Base-by-base conservation (phyloP, 148 eudicot species). In the Chenopodium formosanum region DNA sequence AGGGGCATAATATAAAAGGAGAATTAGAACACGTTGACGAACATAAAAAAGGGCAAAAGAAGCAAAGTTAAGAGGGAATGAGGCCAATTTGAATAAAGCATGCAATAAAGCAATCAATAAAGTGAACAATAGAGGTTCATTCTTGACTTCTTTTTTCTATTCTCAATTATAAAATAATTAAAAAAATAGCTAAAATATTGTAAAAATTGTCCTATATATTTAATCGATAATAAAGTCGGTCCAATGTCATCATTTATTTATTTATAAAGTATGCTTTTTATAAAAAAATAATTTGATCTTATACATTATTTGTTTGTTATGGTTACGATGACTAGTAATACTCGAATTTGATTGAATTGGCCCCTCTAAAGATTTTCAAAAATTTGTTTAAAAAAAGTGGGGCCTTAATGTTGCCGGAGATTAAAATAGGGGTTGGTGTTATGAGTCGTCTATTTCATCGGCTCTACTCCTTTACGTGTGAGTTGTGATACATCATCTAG, bases 301-400 rank as follows among this genome's bases (percentile, higher is more conserved):
- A 13, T 14, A 14, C 20, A 56, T 14, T 14, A 19, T 56, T 2
- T 56, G 16, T 56, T 11, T 17, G 22, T 19, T 56, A 56, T 56
- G 62, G 62, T 52, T 52, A 52, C 16, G 0, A 50, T 58, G 73
- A 40, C 17, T 22, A 19, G 78, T 76, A 76, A 16, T 60, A 48
- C 8, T 53, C 44, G 1, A 60, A 10, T 58, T 58, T 20, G 19
- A 34, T 22, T 62, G 32, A 22, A 76, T 25, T 11, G 79, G 79
- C 53, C 70, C 78, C 79, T 62, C 34, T 31, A 76, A 76, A 64
- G 69, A 60, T 76, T 62, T 76, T 76, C 32, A 62, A 62, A 63
- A 76, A 1, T 58, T 34, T 34, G 2, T 10, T 29, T 22, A 19
- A 2, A 22, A 50, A 50, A 25, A 12, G 13, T 23, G 77, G 77